Evolutionary conservation across 306 rosid genomes (phyloP).

Genomic region (Cucumis melo): DNA sequence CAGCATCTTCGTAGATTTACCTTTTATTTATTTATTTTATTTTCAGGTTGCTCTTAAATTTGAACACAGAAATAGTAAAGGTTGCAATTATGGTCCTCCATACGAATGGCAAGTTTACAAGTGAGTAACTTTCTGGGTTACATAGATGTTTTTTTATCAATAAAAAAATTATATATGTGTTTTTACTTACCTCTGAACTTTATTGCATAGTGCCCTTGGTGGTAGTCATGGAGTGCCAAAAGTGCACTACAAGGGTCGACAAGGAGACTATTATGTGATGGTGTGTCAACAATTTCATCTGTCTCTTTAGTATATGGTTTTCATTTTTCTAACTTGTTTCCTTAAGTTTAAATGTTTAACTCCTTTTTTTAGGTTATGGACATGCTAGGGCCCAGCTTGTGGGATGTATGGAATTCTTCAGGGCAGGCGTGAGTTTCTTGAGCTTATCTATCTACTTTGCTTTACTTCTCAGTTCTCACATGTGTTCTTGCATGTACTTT

Average conservation of each 20-base stretch:
- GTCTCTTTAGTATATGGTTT: not conserved
- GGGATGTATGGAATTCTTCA: constrained; percentile 98
- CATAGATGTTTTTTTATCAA: not conserved
- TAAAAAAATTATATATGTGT: not conserved
- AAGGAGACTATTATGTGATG: constrained; percentile 85
- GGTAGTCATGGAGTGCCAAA: constrained; percentile 96
- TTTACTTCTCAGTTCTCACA: not conserved
- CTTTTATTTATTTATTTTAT: not conserved
- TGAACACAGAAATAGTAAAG: constrained; percentile 94
- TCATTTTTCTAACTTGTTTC: not conserved
- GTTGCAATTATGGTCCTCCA: constrained; percentile 89
- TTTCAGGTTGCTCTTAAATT: constrained; percentile 91
- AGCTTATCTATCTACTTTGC: not conserved
- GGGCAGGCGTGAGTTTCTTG: constrained; percentile 71
- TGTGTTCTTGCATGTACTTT: not conserved
- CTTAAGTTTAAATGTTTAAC: constrained; percentile 2
- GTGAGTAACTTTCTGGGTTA: constrained; percentile 28
- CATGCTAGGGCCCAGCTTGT: constrained; percentile 94
- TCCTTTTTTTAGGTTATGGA: constrained; percentile 77
- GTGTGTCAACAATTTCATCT: constrained; percentile 27
- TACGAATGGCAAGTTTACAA: constrained; percentile 99
- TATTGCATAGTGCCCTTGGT: constrained; percentile 63
- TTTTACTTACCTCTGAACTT: not conserved
- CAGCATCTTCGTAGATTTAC: not conserved
- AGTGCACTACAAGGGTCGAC: constrained; percentile 83